phyloP scores from a whole-genome alignment of 805 yeast species.

The Ogataea paradorogensis region DNA sequence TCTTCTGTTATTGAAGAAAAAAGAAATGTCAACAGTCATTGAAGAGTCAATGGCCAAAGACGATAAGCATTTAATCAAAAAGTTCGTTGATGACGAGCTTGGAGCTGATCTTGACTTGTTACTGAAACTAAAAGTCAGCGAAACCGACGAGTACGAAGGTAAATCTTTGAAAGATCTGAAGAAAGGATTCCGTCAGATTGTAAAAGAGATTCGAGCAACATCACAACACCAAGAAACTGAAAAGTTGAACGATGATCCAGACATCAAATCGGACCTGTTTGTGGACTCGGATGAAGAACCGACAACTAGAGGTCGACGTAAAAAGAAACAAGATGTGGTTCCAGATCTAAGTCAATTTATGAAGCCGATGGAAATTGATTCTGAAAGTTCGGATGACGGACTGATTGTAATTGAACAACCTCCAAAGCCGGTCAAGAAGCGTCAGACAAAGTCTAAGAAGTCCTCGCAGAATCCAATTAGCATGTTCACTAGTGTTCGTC shows the following conservation, averaged over 20 bases:
- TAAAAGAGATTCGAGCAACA: constrained; percentile 24
- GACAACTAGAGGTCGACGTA: constrained; percentile 5
- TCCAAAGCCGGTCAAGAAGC: not conserved
- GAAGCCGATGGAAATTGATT: constrained; percentile 7
- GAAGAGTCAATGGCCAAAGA: constrained; percentile 75
- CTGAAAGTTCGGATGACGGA: constrained; percentile 12
- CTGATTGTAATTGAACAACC: constrained; percentile 14
- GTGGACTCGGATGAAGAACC: constrained; percentile 8
- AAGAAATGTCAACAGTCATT: constrained; percentile 72
- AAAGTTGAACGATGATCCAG: not conserved
- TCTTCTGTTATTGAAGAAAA: constrained; percentile 67
- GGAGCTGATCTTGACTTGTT: constrained; percentile 50
- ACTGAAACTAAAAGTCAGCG: constrained; percentile 32
- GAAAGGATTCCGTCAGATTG: constrained; percentile 30
- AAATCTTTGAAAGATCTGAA: constrained; percentile 24
- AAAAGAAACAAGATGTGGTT: not conserved
- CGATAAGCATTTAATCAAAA: constrained; percentile 67
- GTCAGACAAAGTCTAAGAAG: constrained; percentile 1
- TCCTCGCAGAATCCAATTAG: constrained; percentile 1
- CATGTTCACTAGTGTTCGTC: constrained; percentile 12
- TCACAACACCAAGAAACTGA: constrained; percentile 2
- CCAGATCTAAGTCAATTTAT: constrained; percentile 6
- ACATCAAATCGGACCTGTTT: not conserved
- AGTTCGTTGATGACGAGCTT: constrained; percentile 58
- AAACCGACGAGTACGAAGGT: constrained; percentile 9